These are phyloP conservation scores for Cucumis hystrix DNA, from an alignment of 306 rosid genomes.

Conservation along the genomic window DNA sequence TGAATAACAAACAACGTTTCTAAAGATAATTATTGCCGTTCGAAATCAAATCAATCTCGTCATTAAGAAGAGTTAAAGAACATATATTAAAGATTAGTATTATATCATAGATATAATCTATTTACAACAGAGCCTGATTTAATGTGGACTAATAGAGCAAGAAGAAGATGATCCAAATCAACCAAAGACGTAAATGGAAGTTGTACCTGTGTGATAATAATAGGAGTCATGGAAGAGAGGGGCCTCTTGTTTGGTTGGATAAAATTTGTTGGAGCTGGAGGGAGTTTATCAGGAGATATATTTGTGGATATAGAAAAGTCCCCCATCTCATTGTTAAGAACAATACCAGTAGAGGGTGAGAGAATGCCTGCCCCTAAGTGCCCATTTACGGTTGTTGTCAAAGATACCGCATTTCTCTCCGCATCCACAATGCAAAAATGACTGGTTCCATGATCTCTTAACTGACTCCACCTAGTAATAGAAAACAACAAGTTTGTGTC, in stretches of 20 bases:
- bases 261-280: constrained; percentile 84
- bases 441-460: constrained; percentile 89
- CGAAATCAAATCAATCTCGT: not conserved
- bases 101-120: not conserved
- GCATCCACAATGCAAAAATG: constrained; percentile 83
- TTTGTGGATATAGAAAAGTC: constrained; percentile 75
- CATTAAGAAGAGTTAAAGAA: not conserved
- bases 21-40: not conserved
- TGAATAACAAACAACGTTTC: constrained; percentile 7
- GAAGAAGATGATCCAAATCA: not conserved
- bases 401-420: constrained; percentile 77
- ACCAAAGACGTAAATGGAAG: not conserved
- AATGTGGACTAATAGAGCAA: not conserved
- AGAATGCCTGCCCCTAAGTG: constrained; percentile 62
- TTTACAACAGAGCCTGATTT: not conserved
- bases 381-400: constrained; percentile 56
- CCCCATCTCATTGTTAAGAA: constrained; percentile 76
- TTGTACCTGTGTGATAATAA: constrained; percentile 58
- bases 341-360: constrained; percentile 77
- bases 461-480: constrained; percentile 67
- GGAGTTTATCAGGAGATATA: constrained; percentile 39
- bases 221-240: constrained; percentile 82
- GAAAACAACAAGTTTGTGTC: constrained; percentile 8
- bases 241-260: constrained; percentile 75
- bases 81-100: not conserved